phyloP scores from a whole-genome alignment of 2,329 filamentous ascomycete genomes.

The Camptophora hylomeconis region DNA sequence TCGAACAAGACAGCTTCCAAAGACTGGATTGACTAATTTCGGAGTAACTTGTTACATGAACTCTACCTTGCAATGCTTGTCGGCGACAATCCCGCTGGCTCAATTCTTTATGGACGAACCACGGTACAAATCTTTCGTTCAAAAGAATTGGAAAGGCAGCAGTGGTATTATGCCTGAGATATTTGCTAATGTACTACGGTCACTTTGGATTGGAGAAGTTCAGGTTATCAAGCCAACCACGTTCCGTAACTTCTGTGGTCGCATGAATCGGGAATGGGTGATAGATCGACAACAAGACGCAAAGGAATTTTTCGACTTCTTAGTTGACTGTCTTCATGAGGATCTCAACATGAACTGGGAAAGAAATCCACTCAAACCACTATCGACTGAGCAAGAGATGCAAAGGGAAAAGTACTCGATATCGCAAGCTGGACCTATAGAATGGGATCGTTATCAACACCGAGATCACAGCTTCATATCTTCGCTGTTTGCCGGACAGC shows the following conservation, averaged over 20 bases:
- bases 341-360: conserved; percentile 65
- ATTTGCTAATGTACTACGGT: conserved; percentile 48
- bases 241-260: conserved; percentile 50
- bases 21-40: conserved; percentile 67
- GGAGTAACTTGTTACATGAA: conserved; percentile 86
- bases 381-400: conserved; percentile 48
- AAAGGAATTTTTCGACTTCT: conserved; percentile 75
- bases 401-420: conserved; percentile 47
- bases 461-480: conserved; percentile 65
- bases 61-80: conserved; percentile 71
- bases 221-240: conserved; percentile 45
- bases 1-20: conserved; percentile 37
- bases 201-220: conserved; percentile 48
- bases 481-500: conserved; percentile 63
- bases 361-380: conserved; percentile 41
- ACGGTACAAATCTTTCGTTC: conserved; percentile 44
- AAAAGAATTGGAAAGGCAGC: conserved; percentile 52
- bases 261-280: conserved; percentile 54
- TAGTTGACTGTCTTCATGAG: conserved; percentile 69
- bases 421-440: conserved; percentile 53
- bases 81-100: conserved; percentile 52
- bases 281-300: conserved; percentile 75
- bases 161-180: conserved; percentile 49
- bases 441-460: conserved; percentile 60
- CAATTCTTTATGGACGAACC: conserved; percentile 52